These are phyloP conservation scores for Trifolium subterraneum DNA, from an alignment of 306 rosid genomes.

Conservation along the genomic window DNA sequence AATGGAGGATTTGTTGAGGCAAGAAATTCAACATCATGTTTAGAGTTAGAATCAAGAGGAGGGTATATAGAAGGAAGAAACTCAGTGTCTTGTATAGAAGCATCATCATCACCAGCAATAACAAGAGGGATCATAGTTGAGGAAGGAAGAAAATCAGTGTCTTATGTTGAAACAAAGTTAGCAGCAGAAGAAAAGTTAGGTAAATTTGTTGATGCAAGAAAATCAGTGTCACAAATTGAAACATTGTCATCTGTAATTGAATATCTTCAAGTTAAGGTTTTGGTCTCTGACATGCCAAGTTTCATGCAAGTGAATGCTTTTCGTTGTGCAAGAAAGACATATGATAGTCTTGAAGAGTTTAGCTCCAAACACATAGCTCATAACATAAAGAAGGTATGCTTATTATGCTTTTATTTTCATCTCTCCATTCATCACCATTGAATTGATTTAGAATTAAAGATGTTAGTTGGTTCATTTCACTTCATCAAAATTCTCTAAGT, in stretches of 20 bases:
- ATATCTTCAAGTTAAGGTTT: slow-evolving; percentile 78
- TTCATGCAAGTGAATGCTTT: slow-evolving; percentile 96
- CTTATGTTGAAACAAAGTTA: slow-evolving; percentile 40
- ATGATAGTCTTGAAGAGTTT: slow-evolving; percentile 80
- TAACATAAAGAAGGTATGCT: slow-evolving; percentile 86
- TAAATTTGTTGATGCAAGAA: slow-evolving; percentile 58
- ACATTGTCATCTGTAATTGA: slow-evolving; percentile 64
- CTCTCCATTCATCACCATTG: background rate
- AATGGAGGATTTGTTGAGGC: slow-evolving; percentile 47
- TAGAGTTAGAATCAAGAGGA: slow-evolving; percentile 43
- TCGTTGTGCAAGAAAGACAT: slow-evolving; percentile 76
- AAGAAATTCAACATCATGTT: slow-evolving; percentile 48
- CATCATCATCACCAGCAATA: slow-evolving; percentile 37
- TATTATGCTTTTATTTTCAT: slow-evolving; percentile 46
- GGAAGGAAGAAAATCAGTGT: slow-evolving; percentile 51
- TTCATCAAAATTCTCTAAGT: slow-evolving; percentile 6
- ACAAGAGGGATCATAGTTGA: slow-evolving; percentile 40
- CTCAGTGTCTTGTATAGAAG: slow-evolving; percentile 44
- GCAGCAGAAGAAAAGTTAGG: slow-evolving; percentile 16
- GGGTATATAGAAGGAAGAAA: slow-evolving; percentile 54
- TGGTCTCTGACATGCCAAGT: slow-evolving; percentile 89
- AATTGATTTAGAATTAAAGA: background rate
- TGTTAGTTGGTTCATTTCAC: background rate
- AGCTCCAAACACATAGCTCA: slow-evolving; percentile 81
- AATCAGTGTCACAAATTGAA: slow-evolving; percentile 88